These are phyloP conservation scores for Phialocephala subalpina DNA, from an alignment of 2,329 filamentous ascomycete species.

Conservation along the genomic window DNA sequence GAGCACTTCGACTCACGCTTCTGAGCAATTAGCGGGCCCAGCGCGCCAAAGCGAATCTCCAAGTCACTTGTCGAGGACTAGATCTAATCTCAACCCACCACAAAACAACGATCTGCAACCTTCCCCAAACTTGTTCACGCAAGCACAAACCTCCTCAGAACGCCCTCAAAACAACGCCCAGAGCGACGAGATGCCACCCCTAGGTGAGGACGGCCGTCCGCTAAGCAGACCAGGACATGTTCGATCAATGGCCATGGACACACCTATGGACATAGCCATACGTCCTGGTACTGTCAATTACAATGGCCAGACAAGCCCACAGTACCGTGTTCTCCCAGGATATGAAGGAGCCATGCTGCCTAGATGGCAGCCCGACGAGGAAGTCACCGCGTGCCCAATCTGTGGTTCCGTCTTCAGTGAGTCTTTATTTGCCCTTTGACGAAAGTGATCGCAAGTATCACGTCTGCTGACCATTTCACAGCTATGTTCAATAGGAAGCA, in stretches of 20 bases:
- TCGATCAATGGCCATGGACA: neutral
- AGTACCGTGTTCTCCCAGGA: neutral
- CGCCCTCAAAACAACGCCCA: neutral
- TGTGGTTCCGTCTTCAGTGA: slow-evolving; percentile 77
- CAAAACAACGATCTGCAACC: neutral
- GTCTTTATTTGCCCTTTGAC: slow-evolving; percentile 3
- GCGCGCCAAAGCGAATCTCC: neutral
- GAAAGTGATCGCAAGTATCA: neutral
- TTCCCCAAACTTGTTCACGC: neutral
- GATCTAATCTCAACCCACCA: neutral
- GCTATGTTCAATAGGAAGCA: slow-evolving; percentile 85
- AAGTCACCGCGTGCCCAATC: slow-evolving; percentile 85
- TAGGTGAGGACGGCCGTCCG: neutral
- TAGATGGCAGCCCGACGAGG: slow-evolving; percentile 87
- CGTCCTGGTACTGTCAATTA: neutral
- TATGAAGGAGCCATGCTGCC: slow-evolving; percentile 62
- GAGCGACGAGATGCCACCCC: neutral
- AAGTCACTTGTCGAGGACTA: slow-evolving; percentile 7
- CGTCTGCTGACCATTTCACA: slow-evolving; percentile 27
- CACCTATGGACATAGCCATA: too few species aligned
- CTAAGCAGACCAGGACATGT: neutral
- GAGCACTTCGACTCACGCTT: neutral
- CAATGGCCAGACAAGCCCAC: slow-evolving; percentile 3
- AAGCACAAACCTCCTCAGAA: neutral
- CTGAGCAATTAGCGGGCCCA: neutral